Evolutionary conservation across 1,139 yeast species (phyloP).

Genomic region (Candida sp.): DNA sequence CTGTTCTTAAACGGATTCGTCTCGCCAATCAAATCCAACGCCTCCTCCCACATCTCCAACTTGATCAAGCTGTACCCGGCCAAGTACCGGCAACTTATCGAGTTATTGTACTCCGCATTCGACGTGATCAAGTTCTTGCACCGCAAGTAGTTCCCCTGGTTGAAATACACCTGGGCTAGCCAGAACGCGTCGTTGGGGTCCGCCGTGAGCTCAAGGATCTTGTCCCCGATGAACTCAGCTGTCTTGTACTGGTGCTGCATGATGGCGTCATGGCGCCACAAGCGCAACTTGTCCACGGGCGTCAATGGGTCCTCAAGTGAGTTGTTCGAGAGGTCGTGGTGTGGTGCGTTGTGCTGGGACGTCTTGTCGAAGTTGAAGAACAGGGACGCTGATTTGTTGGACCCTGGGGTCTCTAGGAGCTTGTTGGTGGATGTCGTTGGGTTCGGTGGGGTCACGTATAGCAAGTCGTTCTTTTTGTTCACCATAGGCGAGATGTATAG

Average conservation of each 20-base stretch:
- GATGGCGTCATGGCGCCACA: conserved; percentile 95
- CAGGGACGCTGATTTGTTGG: conserved; percentile 36
- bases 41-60: conserved; percentile 86
- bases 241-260: conserved; percentile 93
- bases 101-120: conserved; percentile 42
- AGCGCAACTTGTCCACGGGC: conserved; percentile 83
- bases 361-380: conserved; percentile 38
- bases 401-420: conserved; percentile 49
- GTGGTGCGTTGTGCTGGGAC: conserved; percentile 19
- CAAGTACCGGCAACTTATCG: conserved; percentile 79
- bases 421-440: conserved; percentile 31
- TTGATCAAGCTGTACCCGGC: conserved; percentile 79
- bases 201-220: conserved; percentile 73
- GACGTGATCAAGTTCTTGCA: conserved; percentile 68
- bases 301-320: conserved; percentile 38
- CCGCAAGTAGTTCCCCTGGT: conserved; percentile 75
- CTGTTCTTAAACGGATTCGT: conserved; percentile 63
- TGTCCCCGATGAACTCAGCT: conserved; percentile 93
- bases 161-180: conserved; percentile 89
- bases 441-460: conserved; percentile 60
- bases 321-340: conserved; percentile 8
- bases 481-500: conserved; percentile 65
- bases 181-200: conserved; percentile 97
- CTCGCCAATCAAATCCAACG: conserved; percentile 86
- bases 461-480: conserved; percentile 47